Percentiles rank a stretch among this genome's conserved stretches.
These are phyloP conservation scores for Euphorbia tirucalli DNA, from an alignment of 345 rosid species.

Conservation along the genomic window DNA sequence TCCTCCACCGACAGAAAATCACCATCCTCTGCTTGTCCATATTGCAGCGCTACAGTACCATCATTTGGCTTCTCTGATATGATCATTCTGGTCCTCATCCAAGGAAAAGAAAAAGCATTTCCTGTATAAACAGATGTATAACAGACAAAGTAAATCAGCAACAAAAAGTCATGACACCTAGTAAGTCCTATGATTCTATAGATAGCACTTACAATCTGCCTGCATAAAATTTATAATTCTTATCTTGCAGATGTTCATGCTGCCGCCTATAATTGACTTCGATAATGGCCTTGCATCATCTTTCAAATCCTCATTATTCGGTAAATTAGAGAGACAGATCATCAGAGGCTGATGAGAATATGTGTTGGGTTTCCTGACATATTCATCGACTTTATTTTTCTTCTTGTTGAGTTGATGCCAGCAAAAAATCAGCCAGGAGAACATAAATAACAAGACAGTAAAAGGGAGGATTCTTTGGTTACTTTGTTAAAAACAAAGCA, in stretches of 20 bases:
- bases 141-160: conserved; percentile 16
- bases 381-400: conserved; percentile 60
- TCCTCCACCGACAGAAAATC: conserved; percentile 72
- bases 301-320: conserved; percentile 58
- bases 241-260: conserved; percentile 70
- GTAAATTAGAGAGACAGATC: conserved; percentile 38
- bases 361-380: conserved; percentile 34
- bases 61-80: conserved; percentile 76
- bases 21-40: conserved; percentile 74
- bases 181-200: conserved; percentile 14
- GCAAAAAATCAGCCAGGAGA: conserved; percentile 30
- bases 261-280: conserved; percentile 77
- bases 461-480: background rate
- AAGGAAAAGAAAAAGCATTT: conserved; percentile 41
- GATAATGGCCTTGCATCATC: conserved; percentile 59
- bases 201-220: conserved; percentile 41
- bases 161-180: conserved; percentile 4
- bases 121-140: conserved; percentile 35
- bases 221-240: conserved; percentile 54
- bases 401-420: conserved; percentile 74
- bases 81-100: conserved; percentile 49
- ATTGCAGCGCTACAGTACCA: conserved; percentile 80
- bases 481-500: too few species aligned
- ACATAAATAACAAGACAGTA: conserved; percentile 10
- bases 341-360: conserved; percentile 39